Evolutionary conservation across 176 grass and related monocot species (phyloP).

Genomic region (Lolium rigidum): DNA sequence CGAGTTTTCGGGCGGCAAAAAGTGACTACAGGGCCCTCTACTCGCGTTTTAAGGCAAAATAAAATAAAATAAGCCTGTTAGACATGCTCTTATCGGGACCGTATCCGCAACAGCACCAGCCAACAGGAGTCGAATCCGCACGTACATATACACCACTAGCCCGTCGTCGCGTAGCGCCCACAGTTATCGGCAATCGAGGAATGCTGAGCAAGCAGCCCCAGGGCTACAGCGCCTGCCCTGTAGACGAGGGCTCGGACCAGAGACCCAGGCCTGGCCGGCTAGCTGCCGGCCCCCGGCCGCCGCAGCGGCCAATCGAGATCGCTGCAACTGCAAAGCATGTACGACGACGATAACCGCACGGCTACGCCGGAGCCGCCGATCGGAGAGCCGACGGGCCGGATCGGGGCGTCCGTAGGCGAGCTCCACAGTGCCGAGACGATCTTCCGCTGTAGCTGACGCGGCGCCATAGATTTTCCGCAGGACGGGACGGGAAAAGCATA

Average conservation of each 20-base stretch:
- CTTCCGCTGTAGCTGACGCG: background rate
- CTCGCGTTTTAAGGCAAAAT: no score
- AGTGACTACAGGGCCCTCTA: no score
- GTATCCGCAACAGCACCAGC: background rate
- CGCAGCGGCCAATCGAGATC: background rate
- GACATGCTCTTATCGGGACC: background rate
- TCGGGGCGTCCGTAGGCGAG: background rate
- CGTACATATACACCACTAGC: background rate
- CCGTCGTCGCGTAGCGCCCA: background rate
- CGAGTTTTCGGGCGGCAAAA: no score
- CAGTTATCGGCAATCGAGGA: background rate
- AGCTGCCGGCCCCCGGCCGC: background rate
- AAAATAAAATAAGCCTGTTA: no score
- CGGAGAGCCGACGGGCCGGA: no score
- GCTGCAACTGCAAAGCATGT: background rate
- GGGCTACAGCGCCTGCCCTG: background rate
- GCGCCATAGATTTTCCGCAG: background rate
- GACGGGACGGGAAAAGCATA: background rate
- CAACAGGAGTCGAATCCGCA: background rate
- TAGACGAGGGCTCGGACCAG: background rate
- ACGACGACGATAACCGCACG: no score
- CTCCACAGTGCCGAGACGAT: background rate
- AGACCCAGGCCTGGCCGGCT: background rate
- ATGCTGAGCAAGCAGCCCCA: background rate
- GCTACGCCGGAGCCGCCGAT: no score